Evolutionary conservation across 208 protist species (phyloP).

Genomic region (Leishmania major): DNA sequence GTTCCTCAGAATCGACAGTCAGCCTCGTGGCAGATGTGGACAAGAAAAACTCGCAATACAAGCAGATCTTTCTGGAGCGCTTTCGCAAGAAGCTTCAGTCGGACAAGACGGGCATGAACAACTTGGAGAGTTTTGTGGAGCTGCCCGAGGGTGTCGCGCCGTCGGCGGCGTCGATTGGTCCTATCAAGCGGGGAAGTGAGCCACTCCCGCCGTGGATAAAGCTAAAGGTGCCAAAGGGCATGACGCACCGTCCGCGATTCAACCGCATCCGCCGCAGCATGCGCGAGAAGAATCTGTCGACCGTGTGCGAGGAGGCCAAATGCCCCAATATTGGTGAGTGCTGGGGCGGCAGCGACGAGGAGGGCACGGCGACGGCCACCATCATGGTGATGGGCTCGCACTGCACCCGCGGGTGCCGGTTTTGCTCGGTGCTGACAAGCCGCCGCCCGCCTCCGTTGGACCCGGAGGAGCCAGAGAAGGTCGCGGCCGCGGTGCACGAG

Average conservation of each 20-base stretch:
- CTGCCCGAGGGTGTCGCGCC: conserved; percentile 69
- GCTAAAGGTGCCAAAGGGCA: conserved; percentile 88
- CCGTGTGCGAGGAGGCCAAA: conserved; percentile 95
- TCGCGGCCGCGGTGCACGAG: conserved; percentile 91
- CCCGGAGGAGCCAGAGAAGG: conserved; percentile 93
- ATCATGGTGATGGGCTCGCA: conserved; percentile 99
- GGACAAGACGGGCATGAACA: conserved; percentile 73
- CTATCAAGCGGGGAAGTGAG: conserved; percentile 79
- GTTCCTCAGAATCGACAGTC: conserved; percentile 1
- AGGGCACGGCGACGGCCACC: conserved; percentile 94
- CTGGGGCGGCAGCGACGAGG: conserved; percentile 93
- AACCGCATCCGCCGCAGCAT: conserved; percentile 81
- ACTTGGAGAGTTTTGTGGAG: conserved; percentile 81
- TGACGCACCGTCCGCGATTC: conserved; percentile 79
- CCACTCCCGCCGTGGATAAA: conserved; percentile 93
- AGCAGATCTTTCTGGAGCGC: conserved; percentile 76
- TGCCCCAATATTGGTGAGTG: conserved; percentile 99
- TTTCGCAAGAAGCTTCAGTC: conserved; percentile 70
- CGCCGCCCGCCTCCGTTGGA: conserved; percentile 94
- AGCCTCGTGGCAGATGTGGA: conserved; percentile 36
- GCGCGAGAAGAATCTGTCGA: conserved; percentile 87
- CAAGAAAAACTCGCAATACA: conserved; percentile 57
- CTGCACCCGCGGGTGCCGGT: conserved; percentile 98
- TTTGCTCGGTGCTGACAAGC: conserved; percentile 97
- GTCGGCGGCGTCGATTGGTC: conserved; percentile 68